phyloP scores from a whole-genome alignment of 2,329 filamentous ascomycete species.

The Dactylellina leptospora region DNA sequence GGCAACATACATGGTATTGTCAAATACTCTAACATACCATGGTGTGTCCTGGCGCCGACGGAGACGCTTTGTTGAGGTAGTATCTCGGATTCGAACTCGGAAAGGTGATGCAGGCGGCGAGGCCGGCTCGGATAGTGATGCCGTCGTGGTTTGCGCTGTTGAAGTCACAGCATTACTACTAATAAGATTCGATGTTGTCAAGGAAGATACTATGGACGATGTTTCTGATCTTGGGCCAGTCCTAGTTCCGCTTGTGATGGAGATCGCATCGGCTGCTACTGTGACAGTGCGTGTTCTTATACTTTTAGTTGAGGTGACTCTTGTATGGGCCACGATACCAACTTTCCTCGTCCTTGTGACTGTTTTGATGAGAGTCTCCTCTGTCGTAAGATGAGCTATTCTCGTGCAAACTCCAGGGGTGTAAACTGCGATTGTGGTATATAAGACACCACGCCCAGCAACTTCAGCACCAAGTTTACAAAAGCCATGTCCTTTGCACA shows the following conservation, averaged over 20 bases:
- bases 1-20: slow-evolving; percentile 20
- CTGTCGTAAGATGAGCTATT: slow-evolving; percentile 5
- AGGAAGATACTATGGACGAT: neutral
- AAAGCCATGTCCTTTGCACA: slow-evolving; percentile 21
- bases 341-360: slow-evolving; percentile 16
- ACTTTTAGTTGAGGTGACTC: neutral
- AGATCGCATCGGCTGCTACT: too few relatives aligned
- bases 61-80: neutral
- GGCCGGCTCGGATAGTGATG: neutral
- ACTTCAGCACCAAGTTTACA: slow-evolving; percentile 26
- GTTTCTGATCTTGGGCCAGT: neutral
- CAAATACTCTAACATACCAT: slow-evolving; percentile 27
- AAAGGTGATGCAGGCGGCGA: slow-evolving; percentile 2
- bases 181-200: neutral
- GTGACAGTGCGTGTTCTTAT: too few relatives aligned
- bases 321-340: slow-evolving; percentile 1
- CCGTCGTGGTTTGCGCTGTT: too few relatives aligned
- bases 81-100: slow-evolving; percentile 25
- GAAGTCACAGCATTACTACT: neutral
- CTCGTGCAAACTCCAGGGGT: slow-evolving; percentile 16
- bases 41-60: slow-evolving; percentile 3
- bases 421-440: slow-evolving; percentile 7
- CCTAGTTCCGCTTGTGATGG: too few relatives aligned
- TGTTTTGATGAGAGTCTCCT: slow-evolving; percentile 19
- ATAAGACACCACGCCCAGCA: slow-evolving; percentile 2